These are phyloP conservation scores for Podaxis rugospora DNA, from an alignment of 768 basidiomycete species.

Conservation along the genomic window DNA sequence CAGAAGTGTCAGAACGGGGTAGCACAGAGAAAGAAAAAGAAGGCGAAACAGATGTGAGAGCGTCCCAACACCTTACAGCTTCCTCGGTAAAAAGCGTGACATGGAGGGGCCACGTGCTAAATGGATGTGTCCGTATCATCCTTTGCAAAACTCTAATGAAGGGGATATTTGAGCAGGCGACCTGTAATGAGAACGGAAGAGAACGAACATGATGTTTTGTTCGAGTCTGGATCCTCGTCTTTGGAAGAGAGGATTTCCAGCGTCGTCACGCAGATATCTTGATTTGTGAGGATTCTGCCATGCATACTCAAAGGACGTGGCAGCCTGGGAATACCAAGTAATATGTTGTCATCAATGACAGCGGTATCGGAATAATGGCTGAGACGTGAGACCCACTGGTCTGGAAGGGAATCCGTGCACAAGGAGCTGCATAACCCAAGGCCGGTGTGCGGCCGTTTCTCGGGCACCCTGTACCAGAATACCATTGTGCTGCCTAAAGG, in stretches of 20 bases:
- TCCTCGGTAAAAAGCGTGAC: constrained; percentile 71
- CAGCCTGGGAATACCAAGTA: constrained; percentile 41
- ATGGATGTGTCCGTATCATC: constrained; percentile 66
- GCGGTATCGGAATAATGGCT: neutral
- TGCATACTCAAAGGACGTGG: constrained; percentile 79
- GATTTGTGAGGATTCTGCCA: constrained; percentile 79
- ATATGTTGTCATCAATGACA: neutral
- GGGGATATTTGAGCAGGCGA: constrained; percentile 2
- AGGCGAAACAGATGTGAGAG: constrained; percentile 18
- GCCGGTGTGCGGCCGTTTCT: constrained; percentile 56
- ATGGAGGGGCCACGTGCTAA: constrained; percentile 67
- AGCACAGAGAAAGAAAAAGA: constrained; percentile 14
- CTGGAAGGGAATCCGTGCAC: constrained; percentile 81
- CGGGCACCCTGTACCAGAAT: constrained; percentile 66
- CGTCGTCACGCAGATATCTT: constrained; percentile 51
- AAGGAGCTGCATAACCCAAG: constrained; percentile 86
- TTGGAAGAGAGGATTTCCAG: constrained; percentile 35
- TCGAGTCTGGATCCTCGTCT: constrained; percentile 32
- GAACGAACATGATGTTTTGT: constrained; percentile 44
- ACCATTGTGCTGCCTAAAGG: constrained; percentile 73
- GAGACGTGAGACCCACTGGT: constrained; percentile 27
- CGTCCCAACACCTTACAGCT: constrained; percentile 51
- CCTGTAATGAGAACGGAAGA: neutral
- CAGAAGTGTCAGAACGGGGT: neutral
- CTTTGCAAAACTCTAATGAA: constrained; percentile 49